Evolutionary conservation across 371 early-diverging fungal genomes (phyloP).

Genomic region (Batkoa obscura): DNA sequence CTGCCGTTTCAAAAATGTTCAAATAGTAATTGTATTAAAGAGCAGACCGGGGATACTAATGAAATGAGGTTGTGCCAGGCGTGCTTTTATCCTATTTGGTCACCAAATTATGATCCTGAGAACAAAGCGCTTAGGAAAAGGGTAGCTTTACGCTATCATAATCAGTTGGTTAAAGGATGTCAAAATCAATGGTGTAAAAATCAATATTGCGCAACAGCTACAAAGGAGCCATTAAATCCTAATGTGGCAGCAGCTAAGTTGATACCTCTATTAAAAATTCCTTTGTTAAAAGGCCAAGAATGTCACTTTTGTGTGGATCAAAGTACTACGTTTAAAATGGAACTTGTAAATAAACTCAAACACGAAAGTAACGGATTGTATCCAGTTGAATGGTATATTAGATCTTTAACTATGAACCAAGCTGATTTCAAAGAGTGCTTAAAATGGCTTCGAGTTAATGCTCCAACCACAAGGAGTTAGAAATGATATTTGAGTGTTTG

Average conservation of each 20-base stretch:
- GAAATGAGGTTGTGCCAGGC: slow-evolving; percentile 38
- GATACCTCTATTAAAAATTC: slow-evolving; percentile 21
- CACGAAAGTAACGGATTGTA: slow-evolving; percentile 14
- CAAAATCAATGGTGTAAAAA: slow-evolving; percentile 45
- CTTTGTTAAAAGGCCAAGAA: slow-evolving; percentile 10
- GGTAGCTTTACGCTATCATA: slow-evolving; percentile 43
- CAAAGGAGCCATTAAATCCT: slow-evolving; percentile 29
- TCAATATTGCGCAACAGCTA: slow-evolving; percentile 41
- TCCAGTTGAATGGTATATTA: slow-evolving; percentile 16
- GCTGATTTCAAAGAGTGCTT: slow-evolving; percentile 33
- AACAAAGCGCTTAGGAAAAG: slow-evolving; percentile 49
- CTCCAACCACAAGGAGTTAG: slow-evolving; percentile 12
- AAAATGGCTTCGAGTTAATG: slow-evolving; percentile 36
- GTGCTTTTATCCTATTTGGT: slow-evolving; percentile 75
- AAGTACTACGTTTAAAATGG: slow-evolving; percentile 22
- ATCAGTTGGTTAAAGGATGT: slow-evolving; percentile 65
- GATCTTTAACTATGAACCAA: slow-evolving; percentile 30
- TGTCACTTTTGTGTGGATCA: slow-evolving; percentile 51
- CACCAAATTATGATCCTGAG: slow-evolving; percentile 50
- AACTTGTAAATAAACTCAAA: slow-evolving; percentile 22
- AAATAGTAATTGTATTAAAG: slow-evolving; percentile 48
- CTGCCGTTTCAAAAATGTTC: slow-evolving; percentile 30
- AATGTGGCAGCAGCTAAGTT: slow-evolving; percentile 40
- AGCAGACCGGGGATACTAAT: slow-evolving; percentile 19
- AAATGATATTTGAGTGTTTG: too few relatives aligned